Percentiles rank a stretch among this genome's conserved stretches.
phyloP scores from a whole-genome alignment of 495 filamentous ascomycete genomes.

The Astrothelium subdiscretum region DNA sequence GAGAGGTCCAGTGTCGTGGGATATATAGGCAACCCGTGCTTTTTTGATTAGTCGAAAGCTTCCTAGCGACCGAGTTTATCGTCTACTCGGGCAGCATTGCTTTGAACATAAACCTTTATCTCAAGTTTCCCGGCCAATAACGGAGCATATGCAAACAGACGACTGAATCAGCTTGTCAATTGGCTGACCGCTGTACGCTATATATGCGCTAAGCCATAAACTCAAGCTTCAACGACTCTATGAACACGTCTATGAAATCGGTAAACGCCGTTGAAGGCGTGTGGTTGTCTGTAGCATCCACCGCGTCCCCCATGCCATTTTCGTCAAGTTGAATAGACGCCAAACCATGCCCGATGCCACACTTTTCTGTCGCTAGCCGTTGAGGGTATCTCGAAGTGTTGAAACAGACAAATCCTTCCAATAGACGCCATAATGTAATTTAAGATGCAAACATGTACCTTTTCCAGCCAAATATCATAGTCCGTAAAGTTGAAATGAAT shows the following conservation, averaged over 20 bases:
- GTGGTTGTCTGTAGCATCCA: neutral
- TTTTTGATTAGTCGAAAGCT: neutral
- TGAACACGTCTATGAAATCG: neutral
- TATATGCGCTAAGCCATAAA: too few species aligned
- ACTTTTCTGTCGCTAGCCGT: neutral
- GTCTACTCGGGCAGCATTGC: too few species aligned
- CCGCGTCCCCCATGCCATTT: neutral
- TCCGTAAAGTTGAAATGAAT: too few species aligned
- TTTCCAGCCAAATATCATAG: neutral
- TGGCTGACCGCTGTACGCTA: too few species aligned
- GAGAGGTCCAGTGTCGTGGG: too few species aligned
- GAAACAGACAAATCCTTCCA: neutral
- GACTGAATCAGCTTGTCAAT: neutral
- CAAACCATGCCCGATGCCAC: neutral
- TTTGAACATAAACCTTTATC: too few species aligned
- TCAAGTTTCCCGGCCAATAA: neutral
- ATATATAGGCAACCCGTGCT: too few species aligned
- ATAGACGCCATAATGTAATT: neutral
- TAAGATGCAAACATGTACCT: neutral
- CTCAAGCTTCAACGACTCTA: neutral
- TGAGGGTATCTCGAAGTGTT: constrained; percentile 1
- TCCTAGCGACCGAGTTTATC: neutral
- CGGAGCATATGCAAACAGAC: neutral
- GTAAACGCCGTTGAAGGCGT: neutral
- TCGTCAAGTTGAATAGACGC: constrained; percentile 1